A percentile compares a stretch with the other conserved stretches of the same genome.
Conservation (phyloP, 352 stramenopile species). For the Phytopythium chamaehyphon region DNA sequence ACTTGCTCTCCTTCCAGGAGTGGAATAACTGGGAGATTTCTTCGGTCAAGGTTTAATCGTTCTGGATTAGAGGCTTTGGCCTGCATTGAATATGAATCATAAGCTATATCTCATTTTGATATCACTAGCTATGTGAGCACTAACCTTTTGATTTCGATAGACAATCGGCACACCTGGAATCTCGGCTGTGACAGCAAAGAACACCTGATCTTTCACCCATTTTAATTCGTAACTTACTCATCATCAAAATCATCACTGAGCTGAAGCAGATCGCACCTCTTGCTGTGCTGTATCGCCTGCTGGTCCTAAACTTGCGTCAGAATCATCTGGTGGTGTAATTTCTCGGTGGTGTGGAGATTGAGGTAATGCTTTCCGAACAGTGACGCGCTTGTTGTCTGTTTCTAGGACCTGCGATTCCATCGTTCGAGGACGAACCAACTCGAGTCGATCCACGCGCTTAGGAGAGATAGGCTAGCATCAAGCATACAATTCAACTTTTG, state of each 20-base stretch:
- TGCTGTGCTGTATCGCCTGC: slow-evolving; percentile 23
- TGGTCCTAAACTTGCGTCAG: slow-evolving; percentile 8
- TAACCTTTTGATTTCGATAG: slow-evolving; percentile 66
- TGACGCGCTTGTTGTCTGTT: not conserved
- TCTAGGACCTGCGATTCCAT: slow-evolving; percentile 8
- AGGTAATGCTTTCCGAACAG: not conserved
- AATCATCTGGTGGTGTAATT: not conserved
- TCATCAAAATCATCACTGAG: too few relatives aligned
- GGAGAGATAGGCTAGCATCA: not conserved
- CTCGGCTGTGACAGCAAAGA: slow-evolving; percentile 68
- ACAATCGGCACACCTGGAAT: slow-evolving; percentile 67
- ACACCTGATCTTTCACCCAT: slow-evolving; percentile 44
- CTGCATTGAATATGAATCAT: slow-evolving; percentile 12
- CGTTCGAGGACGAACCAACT: slow-evolving; percentile 2
- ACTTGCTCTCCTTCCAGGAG: slow-evolving; percentile 88
- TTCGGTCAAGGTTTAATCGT: slow-evolving; percentile 87
- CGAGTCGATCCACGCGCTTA: not conserved
- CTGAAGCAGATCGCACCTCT: slow-evolving; percentile 26
- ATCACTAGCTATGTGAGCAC: too few relatives aligned
- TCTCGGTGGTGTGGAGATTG: not conserved
- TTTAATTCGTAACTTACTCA: not conserved
- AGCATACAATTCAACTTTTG: too few relatives aligned
- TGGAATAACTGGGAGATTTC: slow-evolving; percentile 73
- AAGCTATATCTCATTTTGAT: too few relatives aligned
- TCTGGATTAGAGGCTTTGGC: slow-evolving; percentile 69